Evolutionary conservation across 2,329 filamentous ascomycete species (phyloP).

Genomic region (Aureobasidium sp.): DNA sequence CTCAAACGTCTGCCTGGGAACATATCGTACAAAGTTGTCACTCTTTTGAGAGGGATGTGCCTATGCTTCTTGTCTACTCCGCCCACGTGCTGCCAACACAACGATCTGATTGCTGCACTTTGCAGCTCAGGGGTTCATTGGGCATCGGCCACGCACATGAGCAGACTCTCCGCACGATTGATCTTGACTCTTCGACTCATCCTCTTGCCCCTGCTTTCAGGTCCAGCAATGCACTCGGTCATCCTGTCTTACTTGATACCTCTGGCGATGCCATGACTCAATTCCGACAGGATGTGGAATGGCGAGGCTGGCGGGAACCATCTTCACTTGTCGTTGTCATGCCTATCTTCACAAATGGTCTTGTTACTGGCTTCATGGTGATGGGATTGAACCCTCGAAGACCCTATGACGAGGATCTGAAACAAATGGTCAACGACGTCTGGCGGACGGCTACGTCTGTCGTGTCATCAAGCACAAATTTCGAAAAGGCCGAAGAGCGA

Average conservation of each 20-base stretch:
- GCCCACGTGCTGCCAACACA: neutral
- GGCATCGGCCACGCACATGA: neutral
- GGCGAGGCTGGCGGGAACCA: slow-evolving; percentile 3
- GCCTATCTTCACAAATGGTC: neutral
- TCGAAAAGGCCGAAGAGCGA: neutral
- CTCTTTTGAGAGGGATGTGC: slow-evolving; percentile 4
- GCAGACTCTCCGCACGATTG: neutral
- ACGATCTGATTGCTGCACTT: neutral
- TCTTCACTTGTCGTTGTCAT: neutral
- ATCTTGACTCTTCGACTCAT: neutral
- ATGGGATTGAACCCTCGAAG: slow-evolving; percentile 9
- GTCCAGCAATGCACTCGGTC: neutral
- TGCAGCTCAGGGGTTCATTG: neutral
- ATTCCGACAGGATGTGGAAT: neutral
- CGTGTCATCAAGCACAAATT: neutral
- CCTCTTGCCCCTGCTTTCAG: neutral
- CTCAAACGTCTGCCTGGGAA: neutral
- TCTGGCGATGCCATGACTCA: neutral
- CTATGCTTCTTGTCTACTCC: slow-evolving; percentile 7
- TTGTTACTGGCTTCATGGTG: slow-evolving; percentile 2
- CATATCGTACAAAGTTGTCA: slow-evolving; percentile 5
- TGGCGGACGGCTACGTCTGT: neutral
- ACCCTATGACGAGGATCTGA: slow-evolving; percentile 12
- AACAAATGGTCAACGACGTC: slow-evolving; percentile 3
- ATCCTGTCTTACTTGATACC: slow-evolving; percentile 2